Percentiles rank a stretch among this genome's conserved stretches.
These are phyloP conservation scores for Ramaria sp. DNA, from an alignment of 768 basidiomycete genomes.

Conservation along the genomic window DNA sequence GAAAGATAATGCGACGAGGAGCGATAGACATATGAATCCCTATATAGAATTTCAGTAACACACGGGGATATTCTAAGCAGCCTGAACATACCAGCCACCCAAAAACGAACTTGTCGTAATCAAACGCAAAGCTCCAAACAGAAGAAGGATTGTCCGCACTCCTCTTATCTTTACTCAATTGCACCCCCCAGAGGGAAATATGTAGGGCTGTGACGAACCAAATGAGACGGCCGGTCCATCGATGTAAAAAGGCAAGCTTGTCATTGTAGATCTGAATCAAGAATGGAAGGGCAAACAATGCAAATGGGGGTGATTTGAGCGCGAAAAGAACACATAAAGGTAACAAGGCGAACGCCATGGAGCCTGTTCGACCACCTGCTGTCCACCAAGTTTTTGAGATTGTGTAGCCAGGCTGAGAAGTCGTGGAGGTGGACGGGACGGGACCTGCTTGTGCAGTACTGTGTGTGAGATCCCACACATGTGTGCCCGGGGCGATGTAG, in stretches of 20 bases:
- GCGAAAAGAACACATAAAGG: constrained; percentile 63
- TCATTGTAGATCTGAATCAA: constrained; percentile 61
- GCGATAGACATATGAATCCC: constrained; percentile 46
- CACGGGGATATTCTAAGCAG: constrained; percentile 11
- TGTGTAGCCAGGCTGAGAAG: constrained; percentile 40
- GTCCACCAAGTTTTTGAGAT: constrained; percentile 67
- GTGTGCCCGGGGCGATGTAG: constrained; percentile 44
- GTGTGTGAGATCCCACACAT: constrained; percentile 31
- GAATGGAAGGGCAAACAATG: constrained; percentile 53
- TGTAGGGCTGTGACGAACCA: constrained; percentile 55
- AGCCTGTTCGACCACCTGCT: constrained; percentile 50
- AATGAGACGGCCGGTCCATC: constrained; percentile 58
- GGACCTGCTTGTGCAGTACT: constrained; percentile 8
- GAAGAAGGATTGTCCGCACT: constrained; percentile 24
- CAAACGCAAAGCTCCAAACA: constrained; percentile 38
- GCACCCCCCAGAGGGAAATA: constrained; percentile 57
- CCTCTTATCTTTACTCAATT: constrained; percentile 43
- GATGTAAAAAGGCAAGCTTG: constrained; percentile 62
- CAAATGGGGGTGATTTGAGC: constrained; percentile 62
- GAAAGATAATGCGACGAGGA: constrained; percentile 41
- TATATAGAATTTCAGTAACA: constrained; percentile 16
- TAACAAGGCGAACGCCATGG: constrained; percentile 61
- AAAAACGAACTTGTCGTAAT: constrained; percentile 49
- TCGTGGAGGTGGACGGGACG: constrained; percentile 19
- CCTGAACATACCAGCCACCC: constrained; percentile 38